Base-by-base conservation (phyloP, 805 yeast species). In the Candida caryicola region DNA sequence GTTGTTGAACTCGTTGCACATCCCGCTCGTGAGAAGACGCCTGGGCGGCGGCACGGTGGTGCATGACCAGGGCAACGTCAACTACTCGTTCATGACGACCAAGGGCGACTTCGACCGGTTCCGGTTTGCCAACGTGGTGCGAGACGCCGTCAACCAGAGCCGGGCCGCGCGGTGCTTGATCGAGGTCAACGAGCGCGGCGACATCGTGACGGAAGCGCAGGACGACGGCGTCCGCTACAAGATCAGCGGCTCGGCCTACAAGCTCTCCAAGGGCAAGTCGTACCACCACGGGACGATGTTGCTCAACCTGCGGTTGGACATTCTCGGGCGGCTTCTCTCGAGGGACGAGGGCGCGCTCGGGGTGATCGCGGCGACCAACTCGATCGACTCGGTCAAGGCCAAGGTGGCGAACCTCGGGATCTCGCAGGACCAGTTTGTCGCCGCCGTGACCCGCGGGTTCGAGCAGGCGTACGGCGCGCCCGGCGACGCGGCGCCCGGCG, bases 11-110 rank as follows among this genome's bases (percentile, higher is more conserved):
- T 47, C 66, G 1, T 57, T 75, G 3, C 65, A 66, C 2, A 71
- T 86, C 17, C 91, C 95, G 0, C 54, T 90, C 5, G 55, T 93
- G 4, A 69, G 99, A 49, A 69, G 99, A 39, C 66, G 75, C 33
- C 82, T 93, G 6, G 99, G 99, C 0, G 99, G 99, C 2, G 99
- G 99, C 0, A 80, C 97, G 0, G 99, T 93, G 1, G 95, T 89
- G 8, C 99, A 93, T 57, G 99, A 91, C 59, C 47, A 71, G 4
- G 96, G 97, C 0, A 93, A 93, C 52, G 79, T 82, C 14, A 93
- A 93, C 55, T 93, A 82, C 60, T 82, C 95, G 4, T 88, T 77
- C 51, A 79, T 91, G 67, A 79, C 85, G 7, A 70, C 85, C 3
- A 74, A 85, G 44, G 73, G 70, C 9, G 73, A 72, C 2, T 93